Conservation (phyloP, 345 rosid genomes). For the Salix purpurea region DNA sequence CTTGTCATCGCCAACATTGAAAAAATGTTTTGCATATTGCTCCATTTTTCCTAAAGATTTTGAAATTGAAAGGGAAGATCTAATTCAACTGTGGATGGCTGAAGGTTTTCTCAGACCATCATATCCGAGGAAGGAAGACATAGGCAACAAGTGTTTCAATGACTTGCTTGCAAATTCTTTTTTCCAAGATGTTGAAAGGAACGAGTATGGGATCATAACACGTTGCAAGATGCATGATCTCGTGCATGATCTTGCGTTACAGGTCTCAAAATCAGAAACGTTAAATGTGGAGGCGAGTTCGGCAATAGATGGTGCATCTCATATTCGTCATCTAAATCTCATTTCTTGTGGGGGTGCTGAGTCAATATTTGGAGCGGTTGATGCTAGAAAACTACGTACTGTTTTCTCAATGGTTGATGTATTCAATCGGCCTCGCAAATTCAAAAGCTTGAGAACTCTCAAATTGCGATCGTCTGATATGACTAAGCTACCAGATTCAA, state of each 20-base stretch:
- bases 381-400: too few species aligned
- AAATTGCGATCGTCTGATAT: rapidly evolving
- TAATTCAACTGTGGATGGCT: conserved; percentile 14
- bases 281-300: neutral
- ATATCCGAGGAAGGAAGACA: neutral
- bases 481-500: too few species aligned
- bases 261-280: conserved; percentile 7
- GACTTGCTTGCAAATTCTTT: conserved; percentile 18
- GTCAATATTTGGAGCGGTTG: rapidly evolving
- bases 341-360: too few species aligned
- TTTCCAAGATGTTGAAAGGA: conserved; percentile 16
- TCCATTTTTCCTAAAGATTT: conserved; percentile 2
- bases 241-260: conserved; percentile 15
- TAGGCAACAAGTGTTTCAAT: conserved; percentile 19
- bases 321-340: too few species aligned
- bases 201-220: neutral
- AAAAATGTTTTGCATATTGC: conserved; percentile 14
- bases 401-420: too few species aligned
- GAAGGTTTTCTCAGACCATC: conserved; percentile 1
- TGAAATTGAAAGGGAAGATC: neutral
- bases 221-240: conserved; percentile 12
- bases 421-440: too few species aligned
- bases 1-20: neutral
- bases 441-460: too few species aligned
- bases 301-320: neutral